Percentiles rank a stretch among this genome's conserved stretches.
These are phyloP conservation scores for Aspergillus fumigatus DNA, from an alignment of 2,329 filamentous ascomycete species.

Conservation along the genomic window DNA sequence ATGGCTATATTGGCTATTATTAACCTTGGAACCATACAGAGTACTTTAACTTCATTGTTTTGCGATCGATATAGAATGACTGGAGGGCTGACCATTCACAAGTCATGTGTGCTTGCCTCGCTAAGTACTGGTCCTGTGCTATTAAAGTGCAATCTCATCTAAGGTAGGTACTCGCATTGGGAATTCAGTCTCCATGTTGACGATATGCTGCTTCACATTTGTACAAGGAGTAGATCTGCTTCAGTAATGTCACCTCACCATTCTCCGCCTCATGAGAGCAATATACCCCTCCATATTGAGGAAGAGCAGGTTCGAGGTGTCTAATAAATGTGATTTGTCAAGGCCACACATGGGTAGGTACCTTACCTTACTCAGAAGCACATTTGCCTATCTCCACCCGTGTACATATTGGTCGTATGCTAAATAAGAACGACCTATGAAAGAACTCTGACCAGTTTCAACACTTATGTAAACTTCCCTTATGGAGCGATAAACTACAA, in stretches of 20 bases:
- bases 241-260: not conserved
- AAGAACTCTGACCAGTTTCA: not conserved
- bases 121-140: not conserved
- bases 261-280: not conserved
- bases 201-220: not conserved
- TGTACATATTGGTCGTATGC: not conserved
- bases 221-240: not conserved
- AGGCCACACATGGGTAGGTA: not conserved
- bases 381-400: not conserved
- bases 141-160: not conserved
- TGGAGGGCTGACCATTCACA: not conserved
- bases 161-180: not conserved
- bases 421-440: not conserved
- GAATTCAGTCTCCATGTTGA: not conserved
- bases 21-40: not conserved
- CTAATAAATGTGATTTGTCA: not conserved
- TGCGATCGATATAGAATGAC: not conserved
- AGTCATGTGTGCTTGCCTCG: not conserved
- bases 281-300: not conserved
- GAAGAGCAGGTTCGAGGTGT: not conserved
- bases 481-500: not conserved
- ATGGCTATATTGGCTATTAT: not conserved
- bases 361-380: not conserved
- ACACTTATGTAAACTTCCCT: not conserved
- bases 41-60: not conserved